A percentile compares a stretch with the other conserved stretches of the same genome.
Evolutionary conservation across 345 rosid species (phyloP).

Genomic region (Excoecaria agallocha): DNA sequence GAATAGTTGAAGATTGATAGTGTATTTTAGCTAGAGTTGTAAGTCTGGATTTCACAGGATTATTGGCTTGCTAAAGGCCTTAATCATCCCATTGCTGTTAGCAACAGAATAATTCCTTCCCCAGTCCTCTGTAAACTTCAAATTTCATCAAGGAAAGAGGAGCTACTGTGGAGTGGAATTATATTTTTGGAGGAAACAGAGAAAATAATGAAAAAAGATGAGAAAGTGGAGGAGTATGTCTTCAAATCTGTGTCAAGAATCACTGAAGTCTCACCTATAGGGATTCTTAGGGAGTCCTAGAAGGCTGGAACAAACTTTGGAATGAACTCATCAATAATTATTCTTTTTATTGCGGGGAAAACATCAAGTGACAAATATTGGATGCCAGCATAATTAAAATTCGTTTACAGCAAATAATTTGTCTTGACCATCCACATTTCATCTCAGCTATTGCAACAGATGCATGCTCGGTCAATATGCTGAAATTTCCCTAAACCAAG

Average conservation of each 20-base stretch:
- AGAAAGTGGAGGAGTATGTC: background rate
- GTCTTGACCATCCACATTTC: background rate
- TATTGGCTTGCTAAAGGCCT: background rate
- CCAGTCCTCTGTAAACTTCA: no score
- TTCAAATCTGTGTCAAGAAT: no score
- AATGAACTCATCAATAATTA: no score
- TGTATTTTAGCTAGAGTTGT: background rate
- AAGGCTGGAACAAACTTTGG: no score
- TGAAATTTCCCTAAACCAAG: background rate
- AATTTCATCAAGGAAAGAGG: background rate
- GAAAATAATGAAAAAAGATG: background rate
- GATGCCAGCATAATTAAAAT: background rate
- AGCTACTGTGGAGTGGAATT: no score
- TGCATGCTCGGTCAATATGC: background rate
- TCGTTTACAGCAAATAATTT: no score
- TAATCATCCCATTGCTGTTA: background rate
- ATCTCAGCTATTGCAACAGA: background rate
- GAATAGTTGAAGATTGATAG: background rate
- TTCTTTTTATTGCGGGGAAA: no score
- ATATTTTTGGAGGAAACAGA: background rate
- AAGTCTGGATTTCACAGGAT: background rate
- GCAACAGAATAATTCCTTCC: background rate
- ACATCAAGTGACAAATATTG: no score
- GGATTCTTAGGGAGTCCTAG: no score
- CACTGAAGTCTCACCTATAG: no score